Percentiles rank a stretch among this genome's conserved stretches.
phyloP scores from a whole-genome alignment of 208 protist genomes.

The Crithidia bombi region DNA sequence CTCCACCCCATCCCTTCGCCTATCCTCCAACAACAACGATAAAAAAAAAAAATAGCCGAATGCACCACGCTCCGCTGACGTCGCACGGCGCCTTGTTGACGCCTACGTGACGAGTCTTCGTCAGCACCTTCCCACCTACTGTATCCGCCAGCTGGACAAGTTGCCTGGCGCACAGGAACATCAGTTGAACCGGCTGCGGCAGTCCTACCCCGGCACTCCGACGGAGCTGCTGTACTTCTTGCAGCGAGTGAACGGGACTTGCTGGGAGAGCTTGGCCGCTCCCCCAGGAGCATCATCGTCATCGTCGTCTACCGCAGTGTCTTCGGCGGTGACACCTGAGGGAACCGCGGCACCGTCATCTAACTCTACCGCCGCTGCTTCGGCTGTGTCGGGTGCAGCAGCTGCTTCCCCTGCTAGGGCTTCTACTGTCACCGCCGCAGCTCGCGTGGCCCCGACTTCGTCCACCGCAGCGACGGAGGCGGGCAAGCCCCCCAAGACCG shows the following conservation, averaged over 20 bases:
- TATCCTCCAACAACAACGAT: too few species aligned
- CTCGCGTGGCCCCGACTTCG: background rate
- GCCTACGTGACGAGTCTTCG: constrained; percentile 73
- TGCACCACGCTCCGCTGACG: constrained; percentile 28
- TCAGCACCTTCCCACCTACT: constrained; percentile 58
- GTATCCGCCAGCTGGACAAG: constrained; percentile 57
- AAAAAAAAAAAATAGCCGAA: too few species aligned
- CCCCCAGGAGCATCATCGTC: constrained; percentile 14
- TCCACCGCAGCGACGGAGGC: background rate
- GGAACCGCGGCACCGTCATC: background rate
- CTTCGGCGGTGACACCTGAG: background rate
- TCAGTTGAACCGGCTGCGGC: constrained; percentile 40
- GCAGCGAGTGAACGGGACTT: constrained; percentile 55
- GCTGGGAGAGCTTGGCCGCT: constrained; percentile 41
- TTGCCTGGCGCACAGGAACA: constrained; percentile 45
- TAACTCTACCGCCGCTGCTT: background rate
- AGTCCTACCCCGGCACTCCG: constrained; percentile 45
- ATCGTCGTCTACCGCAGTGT: background rate
- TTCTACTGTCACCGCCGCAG: background rate
- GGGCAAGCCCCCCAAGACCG: background rate
- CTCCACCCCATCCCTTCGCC: too few species aligned
- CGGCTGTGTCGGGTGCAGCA: background rate
- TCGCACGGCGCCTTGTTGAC: constrained; percentile 56
- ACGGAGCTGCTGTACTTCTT: constrained; percentile 54
- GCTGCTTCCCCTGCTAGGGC: background rate